A percentile compares a stretch with the other conserved stretches of the same genome.
phyloP scores from a whole-genome alignment of 768 basidiomycete species.

The Daedaleopsis sinensis region DNA sequence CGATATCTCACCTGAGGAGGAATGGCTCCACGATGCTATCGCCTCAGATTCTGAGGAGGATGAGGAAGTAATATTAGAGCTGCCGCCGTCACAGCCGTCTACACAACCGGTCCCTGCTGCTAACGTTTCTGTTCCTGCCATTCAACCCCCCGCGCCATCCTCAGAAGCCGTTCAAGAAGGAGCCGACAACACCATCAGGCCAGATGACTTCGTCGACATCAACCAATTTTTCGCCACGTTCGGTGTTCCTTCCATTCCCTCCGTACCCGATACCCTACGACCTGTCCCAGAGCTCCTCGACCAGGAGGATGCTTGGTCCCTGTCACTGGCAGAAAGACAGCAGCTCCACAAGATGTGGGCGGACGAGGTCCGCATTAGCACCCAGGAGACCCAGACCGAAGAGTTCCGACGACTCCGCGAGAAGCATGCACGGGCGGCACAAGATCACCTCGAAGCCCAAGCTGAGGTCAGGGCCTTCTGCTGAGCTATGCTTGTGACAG shows the following conservation, averaged over 20 bases:
- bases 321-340: slow-evolving; percentile 53
- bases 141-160: background rate
- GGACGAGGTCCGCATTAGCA: slow-evolving; percentile 37
- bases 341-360: slow-evolving; percentile 51
- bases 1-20: background rate
- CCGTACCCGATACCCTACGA: slow-evolving; percentile 39
- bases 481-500: background rate
- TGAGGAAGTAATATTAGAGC: background rate
- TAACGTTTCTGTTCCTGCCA: background rate
- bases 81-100: background rate
- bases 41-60: background rate
- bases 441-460: slow-evolving; percentile 40
- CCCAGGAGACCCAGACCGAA: slow-evolving; percentile 33
- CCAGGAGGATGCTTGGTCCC: slow-evolving; percentile 51
- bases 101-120: background rate
- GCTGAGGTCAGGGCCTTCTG: slow-evolving; percentile 51
- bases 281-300: slow-evolving; percentile 41
- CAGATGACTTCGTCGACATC: slow-evolving; percentile 11
- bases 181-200: background rate
- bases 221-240: slow-evolving; percentile 37
- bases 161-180: background rate
- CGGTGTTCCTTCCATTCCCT: slow-evolving; percentile 40
- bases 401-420: slow-evolving; percentile 50
- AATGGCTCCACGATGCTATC: background rate
- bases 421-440: slow-evolving; percentile 43